phyloP scores from a whole-genome alignment of 495 filamentous ascomycete genomes.

The Trichoderma erinaceum region DNA sequence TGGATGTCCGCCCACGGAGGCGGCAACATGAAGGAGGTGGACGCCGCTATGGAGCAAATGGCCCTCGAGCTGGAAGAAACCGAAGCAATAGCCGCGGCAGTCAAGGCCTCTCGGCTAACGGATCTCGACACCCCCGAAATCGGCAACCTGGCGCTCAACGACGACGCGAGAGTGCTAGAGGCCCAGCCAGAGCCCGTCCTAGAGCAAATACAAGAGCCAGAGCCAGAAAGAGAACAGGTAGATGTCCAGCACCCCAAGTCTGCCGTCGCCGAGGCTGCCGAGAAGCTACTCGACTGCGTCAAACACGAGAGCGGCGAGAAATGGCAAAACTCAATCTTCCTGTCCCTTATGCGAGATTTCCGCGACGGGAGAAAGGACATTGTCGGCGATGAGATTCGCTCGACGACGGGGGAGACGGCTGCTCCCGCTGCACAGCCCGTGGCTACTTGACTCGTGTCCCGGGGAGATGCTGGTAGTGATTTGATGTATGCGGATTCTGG shows the following conservation, averaged over 20 bases:
- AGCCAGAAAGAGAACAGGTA: not conserved
- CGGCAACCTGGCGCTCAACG: not conserved
- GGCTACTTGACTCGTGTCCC: not conserved
- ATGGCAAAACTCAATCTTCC: constrained; percentile 72
- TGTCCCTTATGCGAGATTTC: constrained; percentile 57
- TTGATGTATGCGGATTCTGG: not conserved
- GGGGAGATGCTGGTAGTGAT: not conserved
- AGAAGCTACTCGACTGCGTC: constrained; percentile 62
- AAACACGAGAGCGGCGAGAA: constrained; percentile 61
- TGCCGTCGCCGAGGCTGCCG: constrained; percentile 42
- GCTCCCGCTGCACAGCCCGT: not conserved
- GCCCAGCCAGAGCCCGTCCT: not conserved
- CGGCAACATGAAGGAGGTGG: constrained; percentile 14
- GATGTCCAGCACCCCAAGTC: constrained; percentile 2
- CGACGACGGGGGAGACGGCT: constrained; percentile 7
- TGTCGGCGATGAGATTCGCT: constrained; percentile 16
- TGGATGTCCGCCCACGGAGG: constrained; percentile 15
- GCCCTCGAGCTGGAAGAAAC: constrained; percentile 13
- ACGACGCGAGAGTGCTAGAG: not conserved
- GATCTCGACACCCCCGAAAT: not conserved
- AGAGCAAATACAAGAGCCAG: constrained; percentile 7
- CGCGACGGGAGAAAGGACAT: constrained; percentile 27
- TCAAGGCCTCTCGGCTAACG: not conserved
- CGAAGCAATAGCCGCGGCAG: not conserved
- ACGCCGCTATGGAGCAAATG: constrained; percentile 16